A percentile compares a stretch with the other conserved stretches of the same genome.
These are phyloP conservation scores for Microstegium vimineum DNA, from an alignment of 176 grass and related monocot species.

Conservation along the genomic window DNA sequence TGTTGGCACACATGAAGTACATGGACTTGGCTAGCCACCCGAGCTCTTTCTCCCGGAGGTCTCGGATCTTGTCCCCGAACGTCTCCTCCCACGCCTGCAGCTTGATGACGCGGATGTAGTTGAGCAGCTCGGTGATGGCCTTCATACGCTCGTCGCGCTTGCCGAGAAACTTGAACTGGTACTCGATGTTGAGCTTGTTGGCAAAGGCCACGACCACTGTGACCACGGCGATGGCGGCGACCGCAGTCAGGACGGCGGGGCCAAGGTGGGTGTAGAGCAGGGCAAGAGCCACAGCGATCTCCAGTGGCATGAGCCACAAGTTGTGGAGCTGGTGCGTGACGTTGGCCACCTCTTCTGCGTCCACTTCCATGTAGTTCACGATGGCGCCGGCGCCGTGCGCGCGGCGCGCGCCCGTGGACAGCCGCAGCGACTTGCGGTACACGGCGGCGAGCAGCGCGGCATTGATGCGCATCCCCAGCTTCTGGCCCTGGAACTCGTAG, in stretches of 20 bases:
- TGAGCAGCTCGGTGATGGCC: slow-evolving; percentile 67
- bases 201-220: slow-evolving; percentile 44
- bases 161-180: slow-evolving; percentile 58
- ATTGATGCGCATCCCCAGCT: slow-evolving; percentile 56
- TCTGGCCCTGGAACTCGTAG: slow-evolving; percentile 73
- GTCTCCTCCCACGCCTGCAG: slow-evolving; percentile 74
- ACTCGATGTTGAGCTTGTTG: slow-evolving; percentile 47
- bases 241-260: slow-evolving; percentile 40
- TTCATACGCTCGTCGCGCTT: slow-evolving; percentile 76
- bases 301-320: slow-evolving; percentile 67
- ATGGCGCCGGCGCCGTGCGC: slow-evolving; percentile 52
- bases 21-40: slow-evolving; percentile 63
- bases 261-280: slow-evolving; percentile 55
- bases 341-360: slow-evolving; percentile 57
- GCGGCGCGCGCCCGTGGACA: slow-evolving; percentile 56
- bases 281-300: slow-evolving; percentile 52
- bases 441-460: slow-evolving; percentile 53
- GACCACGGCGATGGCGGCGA: slow-evolving; percentile 38
- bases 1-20: slow-evolving; percentile 69
- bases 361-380: slow-evolving; percentile 79
- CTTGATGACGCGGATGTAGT: slow-evolving; percentile 66
- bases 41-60: slow-evolving; percentile 42
- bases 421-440: slow-evolving; percentile 68
- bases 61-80: slow-evolving; percentile 35
- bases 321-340: slow-evolving; percentile 61